Conservation (phyloP, 2,329 filamentous ascomycete genomes). For the Plectosphaerella plurivora region DNA sequence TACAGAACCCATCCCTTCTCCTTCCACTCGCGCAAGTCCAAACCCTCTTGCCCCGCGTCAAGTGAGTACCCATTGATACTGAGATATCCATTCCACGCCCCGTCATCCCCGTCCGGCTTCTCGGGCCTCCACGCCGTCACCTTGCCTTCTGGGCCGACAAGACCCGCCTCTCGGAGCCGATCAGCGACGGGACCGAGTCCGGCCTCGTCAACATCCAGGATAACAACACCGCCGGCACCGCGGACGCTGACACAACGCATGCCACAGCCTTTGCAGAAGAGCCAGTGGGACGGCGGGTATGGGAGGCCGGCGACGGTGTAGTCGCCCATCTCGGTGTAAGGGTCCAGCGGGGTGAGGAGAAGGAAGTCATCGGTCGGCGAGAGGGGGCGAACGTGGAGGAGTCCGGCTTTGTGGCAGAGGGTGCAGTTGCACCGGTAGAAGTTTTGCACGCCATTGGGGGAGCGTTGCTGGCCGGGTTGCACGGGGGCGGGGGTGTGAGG, state of each 20-base stretch:
- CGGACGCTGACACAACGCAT: conserved; percentile 35
- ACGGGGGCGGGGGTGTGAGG: conserved; percentile 20
- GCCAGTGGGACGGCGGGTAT: conserved; percentile 24
- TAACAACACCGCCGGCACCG: conserved; percentile 24
- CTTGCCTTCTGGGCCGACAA: neutral
- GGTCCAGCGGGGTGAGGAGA: conserved; percentile 35
- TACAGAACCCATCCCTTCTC: conserved; percentile 27
- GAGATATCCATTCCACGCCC: conserved; percentile 21
- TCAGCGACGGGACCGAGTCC: neutral
- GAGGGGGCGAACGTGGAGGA: conserved; percentile 37
- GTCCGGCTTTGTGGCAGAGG: conserved; percentile 41
- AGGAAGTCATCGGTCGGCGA: conserved; percentile 34
- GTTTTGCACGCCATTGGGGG: conserved; percentile 11
- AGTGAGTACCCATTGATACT: conserved; percentile 31
- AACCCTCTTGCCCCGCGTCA: conserved; percentile 28
- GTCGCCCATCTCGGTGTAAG: conserved; percentile 30
- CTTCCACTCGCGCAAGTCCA: conserved; percentile 29
- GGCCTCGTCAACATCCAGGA: conserved; percentile 12
- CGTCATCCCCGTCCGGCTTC: conserved; percentile 18
- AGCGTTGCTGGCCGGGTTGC: conserved; percentile 13
- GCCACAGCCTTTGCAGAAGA: conserved; percentile 42
- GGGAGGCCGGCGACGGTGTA: conserved; percentile 26
- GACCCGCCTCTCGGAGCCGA: neutral
- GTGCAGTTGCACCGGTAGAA: conserved; percentile 43
- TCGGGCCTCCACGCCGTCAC: conserved; percentile 23